phyloP scores from a whole-genome alignment of 1,139 yeast genomes.

The Diutina sp. region DNA sequence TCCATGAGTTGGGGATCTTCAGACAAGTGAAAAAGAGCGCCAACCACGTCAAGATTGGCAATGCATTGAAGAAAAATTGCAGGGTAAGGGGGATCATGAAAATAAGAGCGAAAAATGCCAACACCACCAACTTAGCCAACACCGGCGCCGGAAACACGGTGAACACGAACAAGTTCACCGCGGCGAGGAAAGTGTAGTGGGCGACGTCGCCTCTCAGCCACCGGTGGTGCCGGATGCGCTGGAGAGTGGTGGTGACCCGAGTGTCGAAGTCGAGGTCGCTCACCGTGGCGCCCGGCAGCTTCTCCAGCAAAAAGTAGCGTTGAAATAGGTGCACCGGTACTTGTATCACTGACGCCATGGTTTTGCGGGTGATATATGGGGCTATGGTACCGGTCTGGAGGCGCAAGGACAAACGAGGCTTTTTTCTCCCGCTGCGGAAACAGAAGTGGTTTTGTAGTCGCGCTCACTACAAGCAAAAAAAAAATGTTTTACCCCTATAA shows the following conservation, averaged over 20 bases:
- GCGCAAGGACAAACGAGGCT: neutral
- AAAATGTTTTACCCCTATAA: neutral
- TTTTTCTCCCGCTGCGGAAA: neutral
- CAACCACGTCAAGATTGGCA: conserved; percentile 85
- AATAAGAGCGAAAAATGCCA: conserved; percentile 21
- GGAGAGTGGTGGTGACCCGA: conserved; percentile 36
- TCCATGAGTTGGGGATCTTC: conserved; percentile 62
- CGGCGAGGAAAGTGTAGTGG: conserved; percentile 39
- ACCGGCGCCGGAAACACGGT: conserved; percentile 40
- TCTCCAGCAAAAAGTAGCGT: conserved; percentile 45
- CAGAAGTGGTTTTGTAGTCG: neutral
- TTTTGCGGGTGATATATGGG: neutral
- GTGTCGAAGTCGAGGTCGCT: conserved; percentile 50
- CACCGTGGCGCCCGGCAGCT: conserved; percentile 38
- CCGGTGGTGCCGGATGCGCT: conserved; percentile 34
- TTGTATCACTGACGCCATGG: neutral
- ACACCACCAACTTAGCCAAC: conserved; percentile 30
- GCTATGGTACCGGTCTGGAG: neutral
- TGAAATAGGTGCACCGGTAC: conserved; percentile 18
- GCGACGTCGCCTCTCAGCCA: conserved; percentile 32
- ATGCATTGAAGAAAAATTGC: conserved; percentile 76
- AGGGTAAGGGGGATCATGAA: conserved; percentile 59
- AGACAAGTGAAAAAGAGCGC: conserved; percentile 72
- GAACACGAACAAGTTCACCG: conserved; percentile 39
- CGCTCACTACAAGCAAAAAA: neutral